Evolutionary conservation across 192 early-diverging fungal genomes (phyloP), one percentile per base, ranked within the genome.

Genomic region (Linnemannia elongata): DNA sequence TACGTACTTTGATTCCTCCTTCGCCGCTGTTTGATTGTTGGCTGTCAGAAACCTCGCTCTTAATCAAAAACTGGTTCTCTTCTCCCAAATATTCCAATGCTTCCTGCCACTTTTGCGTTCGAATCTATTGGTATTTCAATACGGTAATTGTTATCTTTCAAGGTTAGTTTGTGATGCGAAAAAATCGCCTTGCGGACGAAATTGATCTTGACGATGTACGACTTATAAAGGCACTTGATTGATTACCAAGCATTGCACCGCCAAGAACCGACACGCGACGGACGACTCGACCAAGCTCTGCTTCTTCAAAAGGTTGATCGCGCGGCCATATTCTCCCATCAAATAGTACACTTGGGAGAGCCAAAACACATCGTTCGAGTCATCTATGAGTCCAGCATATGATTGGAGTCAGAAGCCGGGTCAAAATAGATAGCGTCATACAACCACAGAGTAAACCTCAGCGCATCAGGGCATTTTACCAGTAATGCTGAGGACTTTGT

Each of bases 401-500:
- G 47, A 76, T 38, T 33, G n/a, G 42, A 33, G 60, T 33, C 60
- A 33, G 60, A 66, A 33, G 3, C 30, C n/a, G 17, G n/a, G 12
- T 33, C 27, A 38, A 35, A 71, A 5, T 1, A 88, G 10, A 38
- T 6, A 55, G 39, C n/a, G 15, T 22, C 81, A 27, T 55, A 6
- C 17, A 27, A 6, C 20, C 15, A 1, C 38, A 39, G 27, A 18
- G 22, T 12, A 55, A 55, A n/a, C 39, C 35, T 4, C 22, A 27
- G 12, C 49, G 17, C 35, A 79, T 4, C 6, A 3, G 42, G 3
- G 22, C 7, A 33, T 42, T 49, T 82, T 91, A 94, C 93, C 91
- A 57, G 93, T 92, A 30, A 94, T 83, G 27, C 83, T 88, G 69
- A 94, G 70, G 35, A 95, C 80, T 55, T 95, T 94, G 75, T 95